phyloP scores from a whole-genome alignment of 345 rosid species.

The Salix caprea region DNA sequence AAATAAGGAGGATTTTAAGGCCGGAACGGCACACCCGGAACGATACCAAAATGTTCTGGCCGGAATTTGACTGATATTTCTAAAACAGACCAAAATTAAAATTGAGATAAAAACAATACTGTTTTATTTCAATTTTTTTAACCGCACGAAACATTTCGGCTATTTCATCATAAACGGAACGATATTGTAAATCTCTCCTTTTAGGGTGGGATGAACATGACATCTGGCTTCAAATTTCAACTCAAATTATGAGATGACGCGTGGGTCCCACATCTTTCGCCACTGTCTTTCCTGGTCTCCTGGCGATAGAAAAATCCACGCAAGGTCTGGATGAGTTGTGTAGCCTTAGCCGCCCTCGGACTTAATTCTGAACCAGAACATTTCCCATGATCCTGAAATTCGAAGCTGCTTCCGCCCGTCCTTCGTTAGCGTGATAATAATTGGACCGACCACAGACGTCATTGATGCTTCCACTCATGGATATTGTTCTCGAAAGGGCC shows the following conservation, averaged over 20 bases:
- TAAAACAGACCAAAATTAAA: too few species aligned
- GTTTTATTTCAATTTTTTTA: too few species aligned
- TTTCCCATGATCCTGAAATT: neutral
- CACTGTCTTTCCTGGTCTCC: neutral
- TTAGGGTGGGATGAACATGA: neutral
- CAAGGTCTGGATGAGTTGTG: neutral
- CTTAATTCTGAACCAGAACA: neutral
- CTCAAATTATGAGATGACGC: neutral
- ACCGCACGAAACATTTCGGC: too few species aligned
- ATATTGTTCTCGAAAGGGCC: neutral
- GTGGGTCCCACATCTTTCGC: neutral
- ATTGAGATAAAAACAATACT: too few species aligned
- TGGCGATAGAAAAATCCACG: neutral
- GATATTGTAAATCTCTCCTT: neutral
- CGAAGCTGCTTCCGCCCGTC: neutral
- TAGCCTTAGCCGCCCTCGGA: slow-evolving; percentile 9
- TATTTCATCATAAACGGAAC: too few species aligned
- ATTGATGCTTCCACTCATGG: neutral
- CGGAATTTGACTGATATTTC: too few species aligned
- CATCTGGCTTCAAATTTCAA: neutral
- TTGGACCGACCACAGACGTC: neutral
- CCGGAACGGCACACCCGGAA: too few species aligned
- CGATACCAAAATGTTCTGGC: fast-evolving
- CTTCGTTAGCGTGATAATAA: neutral
- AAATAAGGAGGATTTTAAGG: too few species aligned